phyloP scores from a whole-genome alignment of 2,329 filamentous ascomycete species.

The Colletotrichum noveboracense region DNA sequence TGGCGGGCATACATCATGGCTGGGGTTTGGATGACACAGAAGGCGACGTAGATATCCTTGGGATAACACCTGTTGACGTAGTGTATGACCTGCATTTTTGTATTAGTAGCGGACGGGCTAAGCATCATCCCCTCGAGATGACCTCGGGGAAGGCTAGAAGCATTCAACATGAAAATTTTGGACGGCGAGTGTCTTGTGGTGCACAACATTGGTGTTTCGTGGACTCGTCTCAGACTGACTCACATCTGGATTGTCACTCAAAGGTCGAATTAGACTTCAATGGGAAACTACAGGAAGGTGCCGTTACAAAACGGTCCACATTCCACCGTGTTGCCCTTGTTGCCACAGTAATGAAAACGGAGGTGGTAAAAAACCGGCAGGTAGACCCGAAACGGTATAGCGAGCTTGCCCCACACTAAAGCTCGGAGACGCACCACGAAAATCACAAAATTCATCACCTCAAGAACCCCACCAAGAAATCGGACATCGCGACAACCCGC shows the following conservation, averaged over 20 bases:
- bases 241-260: neutral
- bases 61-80: neutral
- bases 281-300: neutral
- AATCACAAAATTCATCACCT: slow-evolving; percentile 20
- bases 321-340: neutral
- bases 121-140: neutral
- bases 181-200: neutral
- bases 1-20: neutral
- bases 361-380: neutral
- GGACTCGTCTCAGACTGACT: neutral
- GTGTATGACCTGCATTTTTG: neutral
- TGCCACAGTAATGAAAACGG: neutral
- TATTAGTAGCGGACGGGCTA: neutral
- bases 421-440: slow-evolving; percentile 21
- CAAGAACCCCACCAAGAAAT: slow-evolving; percentile 17
- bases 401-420: slow-evolving; percentile 3
- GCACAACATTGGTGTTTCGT: neutral
- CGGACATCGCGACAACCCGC: slow-evolving; percentile 19
- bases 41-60: neutral
- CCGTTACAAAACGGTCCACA: neutral
- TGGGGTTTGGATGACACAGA: slow-evolving; percentile 4
- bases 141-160: neutral
- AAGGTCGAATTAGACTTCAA: neutral
- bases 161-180: neutral
- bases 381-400: neutral